These are phyloP conservation scores for Cerrena zonata DNA, from an alignment of 1,284 basidiomycete species.

Conservation along the genomic window DNA sequence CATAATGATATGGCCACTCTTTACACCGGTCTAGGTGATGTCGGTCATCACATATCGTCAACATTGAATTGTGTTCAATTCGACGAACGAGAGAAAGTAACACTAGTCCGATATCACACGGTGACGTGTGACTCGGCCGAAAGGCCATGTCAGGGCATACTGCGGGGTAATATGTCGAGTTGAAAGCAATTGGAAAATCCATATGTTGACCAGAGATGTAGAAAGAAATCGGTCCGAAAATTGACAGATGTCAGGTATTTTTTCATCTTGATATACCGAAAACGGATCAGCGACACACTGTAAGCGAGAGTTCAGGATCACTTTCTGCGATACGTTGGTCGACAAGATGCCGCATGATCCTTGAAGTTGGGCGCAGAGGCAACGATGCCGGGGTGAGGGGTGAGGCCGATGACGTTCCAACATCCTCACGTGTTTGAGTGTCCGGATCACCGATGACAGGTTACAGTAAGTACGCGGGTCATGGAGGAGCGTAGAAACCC, in stretches of 20 bases:
- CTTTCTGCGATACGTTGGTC: too few relatives aligned
- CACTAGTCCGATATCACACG: background rate
- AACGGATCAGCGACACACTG: background rate
- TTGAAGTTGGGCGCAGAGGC: background rate
- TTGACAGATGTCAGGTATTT: background rate
- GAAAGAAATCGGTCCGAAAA: constrained; percentile 1
- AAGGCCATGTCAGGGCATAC: background rate
- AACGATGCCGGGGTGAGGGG: too few relatives aligned
- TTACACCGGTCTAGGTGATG: background rate
- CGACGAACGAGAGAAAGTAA: background rate
- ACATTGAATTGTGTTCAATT: background rate
- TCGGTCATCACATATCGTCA: too few relatives aligned
- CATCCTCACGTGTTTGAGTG: background rate
- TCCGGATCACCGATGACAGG: background rate
- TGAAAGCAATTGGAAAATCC: background rate
- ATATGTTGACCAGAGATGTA: background rate
- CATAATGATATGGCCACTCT: background rate
- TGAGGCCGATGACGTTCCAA: background rate
- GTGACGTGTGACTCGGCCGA: background rate
- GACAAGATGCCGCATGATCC: background rate
- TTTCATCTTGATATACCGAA: background rate
- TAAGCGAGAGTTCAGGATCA: background rate
- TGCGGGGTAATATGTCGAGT: background rate
- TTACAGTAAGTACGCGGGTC: background rate
- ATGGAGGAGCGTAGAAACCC: background rate